Evolutionary conservation across 2,329 filamentous ascomycete genomes (phyloP).

Genomic region (Diplocarpon rosae): DNA sequence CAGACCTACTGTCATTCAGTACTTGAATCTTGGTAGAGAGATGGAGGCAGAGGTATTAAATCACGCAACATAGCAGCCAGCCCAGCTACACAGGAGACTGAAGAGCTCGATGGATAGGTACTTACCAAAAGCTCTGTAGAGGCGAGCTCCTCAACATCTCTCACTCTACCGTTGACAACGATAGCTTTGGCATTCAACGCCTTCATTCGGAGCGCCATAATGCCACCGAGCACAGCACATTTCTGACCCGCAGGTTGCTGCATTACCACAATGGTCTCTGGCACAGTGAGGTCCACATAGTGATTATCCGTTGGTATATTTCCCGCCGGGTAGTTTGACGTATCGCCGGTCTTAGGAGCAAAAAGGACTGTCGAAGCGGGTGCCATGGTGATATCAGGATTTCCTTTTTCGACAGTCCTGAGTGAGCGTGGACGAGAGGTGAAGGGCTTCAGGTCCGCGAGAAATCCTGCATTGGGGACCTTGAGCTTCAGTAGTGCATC

Average conservation of each 20-base stretch:
- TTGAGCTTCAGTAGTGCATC: slow-evolving; percentile 63
- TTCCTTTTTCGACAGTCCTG: slow-evolving; percentile 1
- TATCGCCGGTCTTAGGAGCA: slow-evolving; percentile 42
- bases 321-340: slow-evolving; percentile 13
- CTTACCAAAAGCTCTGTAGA: slow-evolving; percentile 45
- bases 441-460: slow-evolving; percentile 42
- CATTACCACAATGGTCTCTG: slow-evolving; percentile 53
- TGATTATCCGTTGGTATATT: slow-evolving; percentile 51
- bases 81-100: neutral
- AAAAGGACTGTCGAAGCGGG: slow-evolving; percentile 55
- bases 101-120: slow-evolving; percentile 10
- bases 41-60: neutral
- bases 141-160: slow-evolving; percentile 52
- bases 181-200: slow-evolving; percentile 47
- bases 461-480: slow-evolving; percentile 52
- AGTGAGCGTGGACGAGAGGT: slow-evolving; percentile 13
- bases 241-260: slow-evolving; percentile 53
- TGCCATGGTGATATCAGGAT: slow-evolving; percentile 23
- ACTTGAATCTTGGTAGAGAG: neutral
- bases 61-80: neutral
- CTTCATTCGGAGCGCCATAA: slow-evolving; percentile 62
- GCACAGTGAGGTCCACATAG: slow-evolving; percentile 54
- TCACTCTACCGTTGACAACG: slow-evolving; percentile 56
- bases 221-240: slow-evolving; percentile 66
- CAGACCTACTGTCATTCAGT: slow-evolving; percentile 34